A percentile compares a stretch with the other conserved stretches of the same genome.
Conservation (phyloP, 345 rosid genomes). For the Syzygium grande region DNA sequence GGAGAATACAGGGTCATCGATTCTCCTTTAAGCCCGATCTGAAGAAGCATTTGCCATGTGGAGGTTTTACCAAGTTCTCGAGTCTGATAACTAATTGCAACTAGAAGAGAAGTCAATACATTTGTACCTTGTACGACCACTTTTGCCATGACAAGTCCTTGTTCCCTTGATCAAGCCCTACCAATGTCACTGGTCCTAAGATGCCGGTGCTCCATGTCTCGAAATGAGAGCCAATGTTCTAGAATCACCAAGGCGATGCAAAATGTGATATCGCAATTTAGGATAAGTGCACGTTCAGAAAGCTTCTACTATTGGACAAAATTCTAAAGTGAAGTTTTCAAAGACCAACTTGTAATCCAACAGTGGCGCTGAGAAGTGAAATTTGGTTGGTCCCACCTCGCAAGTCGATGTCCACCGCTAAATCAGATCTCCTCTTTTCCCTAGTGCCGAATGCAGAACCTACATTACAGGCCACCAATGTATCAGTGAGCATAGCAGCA, state of each 20-base stretch:
- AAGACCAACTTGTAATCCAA: constrained; percentile 22
- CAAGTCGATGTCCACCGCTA: constrained; percentile 7
- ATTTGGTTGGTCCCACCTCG: constrained; percentile 21
- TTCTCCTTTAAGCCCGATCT: constrained; percentile 86
- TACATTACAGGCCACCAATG: constrained; percentile 7
- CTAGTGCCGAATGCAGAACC: constrained; percentile 66
- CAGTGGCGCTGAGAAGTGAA: constrained; percentile 27
- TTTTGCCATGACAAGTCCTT: constrained; percentile 67
- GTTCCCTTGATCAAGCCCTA: constrained; percentile 56
- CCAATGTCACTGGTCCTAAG: constrained; percentile 54
- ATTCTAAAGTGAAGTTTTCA: not conserved
- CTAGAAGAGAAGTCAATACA: not conserved
- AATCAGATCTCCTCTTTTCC: constrained; percentile 21
- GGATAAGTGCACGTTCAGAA: not conserved
- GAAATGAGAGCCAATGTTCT: constrained; percentile 67
- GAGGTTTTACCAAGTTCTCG: not conserved
- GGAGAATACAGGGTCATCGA: constrained; percentile 40
- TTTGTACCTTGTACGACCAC: constrained; percentile 75
- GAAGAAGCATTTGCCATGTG: not conserved
- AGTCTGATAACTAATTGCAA: not conserved
- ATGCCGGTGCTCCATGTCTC: constrained; percentile 72
- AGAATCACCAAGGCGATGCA: not conserved
- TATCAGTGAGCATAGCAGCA: not conserved
- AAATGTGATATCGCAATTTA: not conserved
- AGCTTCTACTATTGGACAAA: not conserved